Evolutionary conservation across 179 eudicot species (phyloP), one percentile per base, ranked within the genome.

Genomic region (Silene vulgaris): DNA sequence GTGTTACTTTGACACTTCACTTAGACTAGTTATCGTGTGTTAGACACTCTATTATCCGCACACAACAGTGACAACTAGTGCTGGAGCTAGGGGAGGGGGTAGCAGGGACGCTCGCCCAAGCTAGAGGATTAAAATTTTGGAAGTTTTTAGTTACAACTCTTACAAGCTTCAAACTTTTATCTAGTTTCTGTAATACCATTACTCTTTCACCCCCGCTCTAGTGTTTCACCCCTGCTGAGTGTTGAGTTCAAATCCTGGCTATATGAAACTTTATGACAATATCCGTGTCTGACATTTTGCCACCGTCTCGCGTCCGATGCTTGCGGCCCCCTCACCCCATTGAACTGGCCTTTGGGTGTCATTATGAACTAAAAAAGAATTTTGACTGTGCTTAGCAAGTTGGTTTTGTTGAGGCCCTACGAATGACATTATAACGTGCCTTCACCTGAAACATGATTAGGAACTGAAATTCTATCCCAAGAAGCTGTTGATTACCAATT

Each of bases 401-500:
- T 57, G 62, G 8, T 37, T 60, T 23, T 75, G 20, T 30, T 67
- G 28, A 20, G 52, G 67, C 4, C 75, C 73, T 77, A 74, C 72
- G 65, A 48, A 79, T 77, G 70, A 72, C 70, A n/a, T 63, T 73
- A 60, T 67, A 48, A 45, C 65, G 71, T 79, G 77, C 78, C 66
- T 29, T 79, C 82, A 75, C 26, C 2, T 37, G 69, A 69, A 76
- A 74, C 80, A 81, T 88, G 81, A 87, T 84, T 75, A 60, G 71
- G 79, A 77, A 79, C 61, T 23, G 76, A 70, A 70, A 56, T 61
- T 68, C 74, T 26, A 79, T 69, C 71, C 70, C 70, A 3, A 45
- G 35, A 69, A 13, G 37, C 29, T 32, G 66, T 69, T 74, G 43
- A 69, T 56, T 63, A 71, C 54, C 64, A 84, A 80, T 78, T 69